Evolutionary conservation across 345 rosid genomes (phyloP).

Genomic region (Psidium guajava): DNA sequence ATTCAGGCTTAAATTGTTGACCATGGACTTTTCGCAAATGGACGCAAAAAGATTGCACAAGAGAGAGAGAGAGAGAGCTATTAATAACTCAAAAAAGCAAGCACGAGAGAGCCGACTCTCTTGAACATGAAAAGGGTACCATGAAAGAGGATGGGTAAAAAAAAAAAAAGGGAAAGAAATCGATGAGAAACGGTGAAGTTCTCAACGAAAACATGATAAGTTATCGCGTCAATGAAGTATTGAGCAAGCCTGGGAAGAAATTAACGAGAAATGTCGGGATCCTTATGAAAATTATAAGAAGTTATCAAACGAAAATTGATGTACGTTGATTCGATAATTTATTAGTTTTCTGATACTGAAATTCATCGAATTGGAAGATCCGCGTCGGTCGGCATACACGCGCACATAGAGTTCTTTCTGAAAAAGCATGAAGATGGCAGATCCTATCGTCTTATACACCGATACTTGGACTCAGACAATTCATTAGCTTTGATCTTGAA

Average conservation of each 20-base stretch:
- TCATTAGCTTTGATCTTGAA: no score
- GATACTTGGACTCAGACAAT: no score
- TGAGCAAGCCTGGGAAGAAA: not conserved
- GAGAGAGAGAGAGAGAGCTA: no score
- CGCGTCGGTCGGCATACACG: rapidly evolving
- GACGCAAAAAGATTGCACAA: not conserved
- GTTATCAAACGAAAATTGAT: not conserved
- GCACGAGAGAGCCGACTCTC: not conserved
- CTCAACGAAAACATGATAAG: not conserved
- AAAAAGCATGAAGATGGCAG: not conserved
- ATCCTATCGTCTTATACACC: not conserved
- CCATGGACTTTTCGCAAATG: not conserved
- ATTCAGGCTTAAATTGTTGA: not conserved
- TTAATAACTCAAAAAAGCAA: not conserved
- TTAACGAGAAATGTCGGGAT: not conserved
- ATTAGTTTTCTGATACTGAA: not conserved
- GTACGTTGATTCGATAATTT: rapidly evolving
- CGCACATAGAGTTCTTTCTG: not conserved
- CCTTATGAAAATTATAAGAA: no score
- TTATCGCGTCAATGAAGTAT: no score
- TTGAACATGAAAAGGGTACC: not conserved
- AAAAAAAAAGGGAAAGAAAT: not conserved
- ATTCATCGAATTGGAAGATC: not conserved
- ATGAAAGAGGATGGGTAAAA: not conserved
- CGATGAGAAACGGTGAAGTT: not conserved